Evolutionary conservation across 2,329 filamentous ascomycete species (phyloP).

Genomic region (Penicillium decumbens): DNA sequence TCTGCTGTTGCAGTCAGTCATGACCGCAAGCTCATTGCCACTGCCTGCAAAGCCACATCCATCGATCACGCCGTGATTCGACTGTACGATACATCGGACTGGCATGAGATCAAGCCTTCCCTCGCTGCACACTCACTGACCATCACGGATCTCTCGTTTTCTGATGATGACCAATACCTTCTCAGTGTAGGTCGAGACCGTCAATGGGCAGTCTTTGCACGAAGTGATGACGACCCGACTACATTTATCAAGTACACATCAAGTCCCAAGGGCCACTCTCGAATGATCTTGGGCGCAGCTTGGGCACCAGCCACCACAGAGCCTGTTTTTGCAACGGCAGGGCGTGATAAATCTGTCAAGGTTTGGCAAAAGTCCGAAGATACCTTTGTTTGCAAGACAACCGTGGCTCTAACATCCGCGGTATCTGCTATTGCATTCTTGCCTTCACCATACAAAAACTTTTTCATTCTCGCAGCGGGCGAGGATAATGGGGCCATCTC

Average conservation of each 20-base stretch:
- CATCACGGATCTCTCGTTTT: conserved; percentile 77
- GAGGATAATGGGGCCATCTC: conserved; percentile 47
- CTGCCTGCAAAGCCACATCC: conserved; percentile 87
- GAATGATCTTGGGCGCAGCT: conserved; percentile 86
- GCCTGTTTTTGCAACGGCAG: conserved; percentile 74
- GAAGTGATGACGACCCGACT: conserved; percentile 37
- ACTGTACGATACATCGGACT: conserved; percentile 77
- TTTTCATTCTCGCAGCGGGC: conserved; percentile 43
- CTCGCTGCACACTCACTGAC: conserved; percentile 83
- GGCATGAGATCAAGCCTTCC: conserved; percentile 81
- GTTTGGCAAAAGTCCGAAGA: conserved; percentile 54
- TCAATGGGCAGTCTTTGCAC: conserved; percentile 79
- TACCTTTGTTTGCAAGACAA: conserved; percentile 51
- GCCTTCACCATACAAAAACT: conserved; percentile 24
- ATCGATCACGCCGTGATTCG: conserved; percentile 92
- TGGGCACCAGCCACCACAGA: conserved; percentile 61
- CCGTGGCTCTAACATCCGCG: conserved; percentile 54
- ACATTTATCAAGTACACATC: conserved; percentile 57
- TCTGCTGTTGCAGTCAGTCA: conserved; percentile 76
- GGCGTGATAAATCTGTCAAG: conserved; percentile 79
- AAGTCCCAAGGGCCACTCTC: conserved; percentile 78
- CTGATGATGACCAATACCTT: conserved; percentile 65
- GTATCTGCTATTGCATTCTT: conserved; percentile 70
- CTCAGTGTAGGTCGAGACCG: conserved; percentile 88
- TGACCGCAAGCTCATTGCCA: conserved; percentile 72